These are phyloP conservation scores for Zopfia rhizophila DNA, from an alignment of 2,329 filamentous ascomycete genomes.

Conservation along the genomic window DNA sequence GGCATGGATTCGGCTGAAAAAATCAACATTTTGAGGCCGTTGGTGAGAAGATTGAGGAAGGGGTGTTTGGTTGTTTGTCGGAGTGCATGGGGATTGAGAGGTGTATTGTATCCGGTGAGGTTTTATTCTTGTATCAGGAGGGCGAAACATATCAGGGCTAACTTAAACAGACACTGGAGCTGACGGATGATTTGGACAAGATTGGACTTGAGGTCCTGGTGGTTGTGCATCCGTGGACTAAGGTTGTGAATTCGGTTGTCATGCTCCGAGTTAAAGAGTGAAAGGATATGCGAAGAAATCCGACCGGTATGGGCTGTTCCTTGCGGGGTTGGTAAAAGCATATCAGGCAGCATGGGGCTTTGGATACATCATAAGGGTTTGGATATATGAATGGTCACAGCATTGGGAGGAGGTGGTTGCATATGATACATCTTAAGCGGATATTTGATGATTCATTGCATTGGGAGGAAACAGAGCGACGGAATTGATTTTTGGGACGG, in stretches of 20 bases:
- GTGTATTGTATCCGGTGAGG: constrained; percentile 61
- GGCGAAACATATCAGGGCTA: background rate
- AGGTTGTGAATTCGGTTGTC: constrained; percentile 63
- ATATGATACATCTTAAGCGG: too few species aligned
- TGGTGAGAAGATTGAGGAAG: constrained; percentile 53
- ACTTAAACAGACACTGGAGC: constrained; percentile 51
- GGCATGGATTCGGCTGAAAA: constrained; percentile 57
- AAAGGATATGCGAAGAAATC: too few species aligned
- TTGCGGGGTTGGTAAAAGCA: too few species aligned
- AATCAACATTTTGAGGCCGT: constrained; percentile 48
- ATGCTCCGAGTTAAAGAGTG: constrained; percentile 49
- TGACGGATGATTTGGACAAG: constrained; percentile 41
- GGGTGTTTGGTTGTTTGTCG: constrained; percentile 60
- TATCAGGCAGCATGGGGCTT: too few species aligned
- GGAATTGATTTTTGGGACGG: too few species aligned
- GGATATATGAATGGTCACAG: too few species aligned
- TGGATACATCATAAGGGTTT: too few species aligned
- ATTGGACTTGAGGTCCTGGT: constrained; percentile 53
- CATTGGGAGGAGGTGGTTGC: too few species aligned
- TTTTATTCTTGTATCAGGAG: constrained; percentile 1
- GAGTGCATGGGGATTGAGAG: constrained; percentile 58
- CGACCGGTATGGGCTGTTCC: too few species aligned
- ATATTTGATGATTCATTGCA: too few species aligned
- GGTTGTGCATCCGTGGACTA: constrained; percentile 60
- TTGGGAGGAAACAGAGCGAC: too few species aligned